Conservation (phyloP, 495 filamentous ascomycete genomes). For the Lichina pygmaea region DNA sequence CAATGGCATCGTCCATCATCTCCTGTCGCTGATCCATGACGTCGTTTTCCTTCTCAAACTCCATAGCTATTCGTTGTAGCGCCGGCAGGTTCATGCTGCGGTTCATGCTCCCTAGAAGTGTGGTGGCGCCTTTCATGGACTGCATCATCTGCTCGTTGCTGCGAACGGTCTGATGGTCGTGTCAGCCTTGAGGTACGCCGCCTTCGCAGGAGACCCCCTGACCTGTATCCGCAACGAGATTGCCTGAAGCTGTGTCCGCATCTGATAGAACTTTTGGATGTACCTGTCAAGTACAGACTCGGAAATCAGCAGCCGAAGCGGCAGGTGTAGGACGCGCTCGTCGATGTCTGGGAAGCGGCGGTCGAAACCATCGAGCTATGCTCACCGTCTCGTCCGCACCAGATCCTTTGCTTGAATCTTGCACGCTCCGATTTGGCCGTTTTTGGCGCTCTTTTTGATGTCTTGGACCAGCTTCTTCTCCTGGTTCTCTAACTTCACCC, state of each 20-base stretch:
- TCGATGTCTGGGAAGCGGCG: not conserved
- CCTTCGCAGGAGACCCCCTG: slow-evolving; percentile 4
- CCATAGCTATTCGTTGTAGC: slow-evolving; percentile 91
- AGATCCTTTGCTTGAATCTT: slow-evolving; percentile 96
- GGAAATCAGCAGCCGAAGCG: not conserved
- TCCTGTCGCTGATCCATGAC: slow-evolving; percentile 98
- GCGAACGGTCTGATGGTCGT: slow-evolving; percentile 45
- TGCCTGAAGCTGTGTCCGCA: slow-evolving; percentile 89
- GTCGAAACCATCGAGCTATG: not conserved
- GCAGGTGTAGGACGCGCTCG: not conserved
- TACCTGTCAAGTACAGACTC: slow-evolving; percentile 26
- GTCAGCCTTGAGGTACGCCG: not conserved
- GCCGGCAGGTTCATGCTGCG: slow-evolving; percentile 88
- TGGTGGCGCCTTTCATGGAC: slow-evolving; percentile 93
- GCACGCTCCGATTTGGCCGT: slow-evolving; percentile 84
- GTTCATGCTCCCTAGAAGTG: slow-evolving; percentile 86
- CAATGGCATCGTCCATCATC: slow-evolving; percentile 99
- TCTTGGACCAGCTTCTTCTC: slow-evolving; percentile 90
- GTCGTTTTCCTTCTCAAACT: slow-evolving; percentile 95
- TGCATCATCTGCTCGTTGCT: slow-evolving; percentile 99
- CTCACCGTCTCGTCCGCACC: slow-evolving; percentile 61
- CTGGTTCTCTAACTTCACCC: slow-evolving; percentile 85
- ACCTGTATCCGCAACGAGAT: slow-evolving; percentile 90
- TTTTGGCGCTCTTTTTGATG: slow-evolving; percentile 94
- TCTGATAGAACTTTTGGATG: slow-evolving; percentile 92